Base-by-base conservation (phyloP, 1,284 basidiomycete genomes). In the Neolentinus lepideus region DNA sequence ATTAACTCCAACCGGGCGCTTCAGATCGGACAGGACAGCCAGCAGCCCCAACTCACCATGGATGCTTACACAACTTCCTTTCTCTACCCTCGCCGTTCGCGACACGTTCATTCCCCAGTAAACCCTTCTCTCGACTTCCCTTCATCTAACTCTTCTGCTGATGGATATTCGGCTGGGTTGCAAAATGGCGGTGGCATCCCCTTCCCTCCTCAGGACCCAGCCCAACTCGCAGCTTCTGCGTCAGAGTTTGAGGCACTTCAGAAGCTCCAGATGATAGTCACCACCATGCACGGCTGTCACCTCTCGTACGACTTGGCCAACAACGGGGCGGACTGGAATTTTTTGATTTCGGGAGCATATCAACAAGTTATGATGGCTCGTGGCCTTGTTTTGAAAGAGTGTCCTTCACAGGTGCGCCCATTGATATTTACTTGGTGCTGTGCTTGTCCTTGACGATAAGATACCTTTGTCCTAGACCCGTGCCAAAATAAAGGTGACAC, bases 1-100 rank as follows among this genome's bases (percentile, higher is more conserved):
- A 62, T 55, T 65, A 66, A 64, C 65, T 64, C 66, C 60, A 62
- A 58, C 53, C 60, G 60, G 58, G 57, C 59, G 58, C 22, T 50
- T 50, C 47, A 50, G 47, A 50, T 29, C 4, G 47, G 47, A 50
- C 47, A 50, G 24, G 47, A 26, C 47, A 53, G 52, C 48, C 36
- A 54, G 25, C 61, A 63, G 52, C 36, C 58, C 54, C 62, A 73
- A 67, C 67, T 43, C 38, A 21, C 38, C 19, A 94, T 94, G 93
- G 93, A 95, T 70, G 84, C 94, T 68, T 95, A 94, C 81, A 91
- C 92, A 55, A 92, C 91, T 63, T 91, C 92, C 67, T 92, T 93
- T 78, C 87, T 85, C 65, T 88, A 90, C 74, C 90, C 90, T 64
- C 87, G 88, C 75, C 77, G 84, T 68, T 78, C 84, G 69, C 84